Evolutionary conservation across 2,329 filamentous ascomycete genomes (phyloP).

Genomic region (Diaporthe citrichinensis): DNA sequence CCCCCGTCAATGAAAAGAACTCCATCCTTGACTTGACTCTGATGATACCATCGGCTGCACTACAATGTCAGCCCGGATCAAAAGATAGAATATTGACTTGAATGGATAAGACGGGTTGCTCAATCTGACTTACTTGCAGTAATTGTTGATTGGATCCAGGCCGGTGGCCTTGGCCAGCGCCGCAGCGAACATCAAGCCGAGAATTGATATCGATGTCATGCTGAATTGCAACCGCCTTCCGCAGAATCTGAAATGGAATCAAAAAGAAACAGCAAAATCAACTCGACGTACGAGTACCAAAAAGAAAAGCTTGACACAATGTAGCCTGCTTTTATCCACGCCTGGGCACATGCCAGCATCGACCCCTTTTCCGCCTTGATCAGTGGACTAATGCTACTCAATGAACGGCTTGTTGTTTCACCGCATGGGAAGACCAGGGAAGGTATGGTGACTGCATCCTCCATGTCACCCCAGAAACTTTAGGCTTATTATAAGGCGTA

Average conservation of each 20-base stretch:
- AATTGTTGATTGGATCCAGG: not conserved
- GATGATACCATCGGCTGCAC: not conserved
- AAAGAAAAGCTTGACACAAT: not conserved
- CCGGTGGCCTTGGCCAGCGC: not conserved
- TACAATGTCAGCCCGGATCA: not conserved
- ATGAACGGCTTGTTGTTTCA: not conserved
- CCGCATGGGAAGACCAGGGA: not conserved
- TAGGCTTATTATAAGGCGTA: not conserved
- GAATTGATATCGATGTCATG: not conserved
- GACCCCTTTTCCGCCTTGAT: not conserved
- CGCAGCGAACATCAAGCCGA: not conserved
- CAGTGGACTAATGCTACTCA: not conserved
- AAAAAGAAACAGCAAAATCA: not conserved
- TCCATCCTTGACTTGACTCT: not conserved
- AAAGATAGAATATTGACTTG: no score
- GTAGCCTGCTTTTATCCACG: not conserved
- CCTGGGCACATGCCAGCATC: not conserved
- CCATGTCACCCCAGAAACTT: not conserved
- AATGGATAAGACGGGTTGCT: not conserved
- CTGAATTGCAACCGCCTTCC: not conserved
- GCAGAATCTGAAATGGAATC: not conserved
- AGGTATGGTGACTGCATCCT: not conserved
- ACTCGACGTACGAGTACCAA: not conserved
- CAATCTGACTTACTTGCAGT: not conserved
- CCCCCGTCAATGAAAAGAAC: not conserved